Conservation (phyloP, 768 basidiomycete genomes). For the Auricularia sp. region DNA sequence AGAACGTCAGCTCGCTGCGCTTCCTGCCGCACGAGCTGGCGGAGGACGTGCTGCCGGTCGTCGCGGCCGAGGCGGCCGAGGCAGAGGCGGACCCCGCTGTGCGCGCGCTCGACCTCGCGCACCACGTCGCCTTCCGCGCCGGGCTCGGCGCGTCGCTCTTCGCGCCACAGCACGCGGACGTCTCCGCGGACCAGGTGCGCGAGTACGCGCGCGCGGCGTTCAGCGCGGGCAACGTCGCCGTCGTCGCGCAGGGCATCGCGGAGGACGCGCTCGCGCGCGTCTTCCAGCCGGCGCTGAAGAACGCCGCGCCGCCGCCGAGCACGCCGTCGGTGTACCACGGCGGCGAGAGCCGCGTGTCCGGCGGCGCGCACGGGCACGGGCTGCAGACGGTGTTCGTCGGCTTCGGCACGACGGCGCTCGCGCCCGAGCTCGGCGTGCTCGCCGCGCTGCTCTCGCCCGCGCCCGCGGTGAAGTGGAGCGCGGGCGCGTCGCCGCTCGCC, state of each 20-base stretch:
- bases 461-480: constrained; percentile 79
- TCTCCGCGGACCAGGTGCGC: constrained; percentile 62
- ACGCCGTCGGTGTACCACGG: constrained; percentile 58
- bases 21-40: constrained; percentile 37
- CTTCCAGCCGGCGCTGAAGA: constrained; percentile 45
- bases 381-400: constrained; percentile 79
- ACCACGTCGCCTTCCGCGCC: constrained; percentile 83
- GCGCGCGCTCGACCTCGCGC: constrained; percentile 77
- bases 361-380: constrained; percentile 34
- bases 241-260: constrained; percentile 82
- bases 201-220: constrained; percentile 65
- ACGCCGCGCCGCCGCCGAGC: constrained; percentile 22
- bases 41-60: constrained; percentile 40
- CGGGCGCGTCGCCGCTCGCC: constrained; percentile 60
- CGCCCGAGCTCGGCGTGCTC: constrained; percentile 70
- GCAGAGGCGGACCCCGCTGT: constrained; percentile 51
- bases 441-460: constrained; percentile 69
- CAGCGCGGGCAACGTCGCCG: constrained; percentile 67
- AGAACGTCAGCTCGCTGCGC: constrained; percentile 72
- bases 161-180: constrained; percentile 50
- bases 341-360: constrained; percentile 64
- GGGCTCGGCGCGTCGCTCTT: constrained; percentile 90
- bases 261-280: constrained; percentile 58
- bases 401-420: constrained; percentile 60
- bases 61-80: constrained; percentile 57